Conservation (phyloP, 2,329 filamentous ascomycete genomes). For the Aspergillus eucalypticola region DNA sequence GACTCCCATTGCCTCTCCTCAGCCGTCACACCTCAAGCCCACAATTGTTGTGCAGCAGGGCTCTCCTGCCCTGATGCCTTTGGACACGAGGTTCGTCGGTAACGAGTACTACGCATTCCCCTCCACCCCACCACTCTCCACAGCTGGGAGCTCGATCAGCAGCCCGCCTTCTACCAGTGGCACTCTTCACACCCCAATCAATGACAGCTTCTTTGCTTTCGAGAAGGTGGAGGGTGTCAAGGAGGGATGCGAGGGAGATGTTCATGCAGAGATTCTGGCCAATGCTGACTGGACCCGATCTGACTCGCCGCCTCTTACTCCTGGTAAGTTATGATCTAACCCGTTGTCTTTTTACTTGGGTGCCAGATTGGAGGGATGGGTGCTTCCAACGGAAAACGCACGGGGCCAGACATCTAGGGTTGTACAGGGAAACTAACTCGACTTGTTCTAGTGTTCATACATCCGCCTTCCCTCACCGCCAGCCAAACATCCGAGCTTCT, state of each 20-base stretch:
- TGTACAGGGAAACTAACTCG: constrained; percentile 27
- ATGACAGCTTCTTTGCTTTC: constrained; percentile 73
- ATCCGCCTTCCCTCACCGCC: constrained; percentile 65
- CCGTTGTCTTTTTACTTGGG: not conserved
- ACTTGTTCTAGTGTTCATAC: constrained; percentile 60
- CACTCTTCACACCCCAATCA: constrained; percentile 77
- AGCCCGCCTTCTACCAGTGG: constrained; percentile 78
- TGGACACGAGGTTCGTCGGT: constrained; percentile 73
- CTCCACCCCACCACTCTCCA: constrained; percentile 82
- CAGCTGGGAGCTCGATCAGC: constrained; percentile 79
- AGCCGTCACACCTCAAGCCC: constrained; percentile 72
- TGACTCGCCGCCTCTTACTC: constrained; percentile 82
- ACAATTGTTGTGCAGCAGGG: constrained; percentile 66
- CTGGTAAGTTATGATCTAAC: constrained; percentile 65
- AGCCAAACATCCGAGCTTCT: constrained; percentile 69
- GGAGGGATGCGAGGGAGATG: constrained; percentile 69
- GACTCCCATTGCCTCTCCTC: constrained; percentile 75
- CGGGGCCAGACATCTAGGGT: constrained; percentile 14
- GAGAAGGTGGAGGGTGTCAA: constrained; percentile 69
- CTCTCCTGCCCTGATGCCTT: constrained; percentile 55
- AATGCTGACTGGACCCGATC: constrained; percentile 74
- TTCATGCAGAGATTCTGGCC: constrained; percentile 70
- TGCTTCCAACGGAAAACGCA: constrained; percentile 7
- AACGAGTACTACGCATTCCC: constrained; percentile 70
- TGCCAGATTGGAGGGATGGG: constrained; percentile 7